phyloP scores from a whole-genome alignment of 1,139 yeast species.

The Candida sanyaensis region DNA sequence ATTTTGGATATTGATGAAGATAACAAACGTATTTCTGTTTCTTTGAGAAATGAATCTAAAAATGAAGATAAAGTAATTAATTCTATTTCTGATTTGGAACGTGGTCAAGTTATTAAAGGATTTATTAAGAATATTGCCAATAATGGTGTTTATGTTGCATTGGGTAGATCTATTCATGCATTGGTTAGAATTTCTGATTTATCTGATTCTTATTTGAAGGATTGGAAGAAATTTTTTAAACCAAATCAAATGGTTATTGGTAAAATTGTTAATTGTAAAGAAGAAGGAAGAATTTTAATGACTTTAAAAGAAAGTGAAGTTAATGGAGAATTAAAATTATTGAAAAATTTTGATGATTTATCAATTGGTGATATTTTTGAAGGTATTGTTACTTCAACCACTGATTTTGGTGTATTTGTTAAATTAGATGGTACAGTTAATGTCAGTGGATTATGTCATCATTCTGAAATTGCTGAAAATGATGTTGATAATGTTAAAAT shows the following conservation, averaged over 20 bases:
- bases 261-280: slow-evolving; percentile 64
- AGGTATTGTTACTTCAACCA: slow-evolving; percentile 77
- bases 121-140: slow-evolving; percentile 74
- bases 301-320: slow-evolving; percentile 84
- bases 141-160: slow-evolving; percentile 76
- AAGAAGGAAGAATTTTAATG: slow-evolving; percentile 67
- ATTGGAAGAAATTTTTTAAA: slow-evolving; percentile 80
- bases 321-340: slow-evolving; percentile 59
- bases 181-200: slow-evolving; percentile 81
- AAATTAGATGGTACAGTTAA: slow-evolving; percentile 73
- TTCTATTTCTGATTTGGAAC: slow-evolving; percentile 55
- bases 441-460: slow-evolving; percentile 87
- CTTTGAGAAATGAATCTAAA: slow-evolving; percentile 54
- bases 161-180: slow-evolving; percentile 74
- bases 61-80: slow-evolving; percentile 57
- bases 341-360: slow-evolving; percentile 66
- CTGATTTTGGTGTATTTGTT: slow-evolving; percentile 91
- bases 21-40: slow-evolving; percentile 60
- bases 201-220: slow-evolving; percentile 78
- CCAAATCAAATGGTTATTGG: slow-evolving; percentile 77
- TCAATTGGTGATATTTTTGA: slow-evolving; percentile 69
- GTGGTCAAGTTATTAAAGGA: slow-evolving; percentile 78
- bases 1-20: slow-evolving; percentile 59
- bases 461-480: slow-evolving; percentile 78
- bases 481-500: slow-evolving; percentile 50